These are phyloP conservation scores for Mentha longifolia DNA, from an alignment of 257 asterid species.

Conservation along the genomic window DNA sequence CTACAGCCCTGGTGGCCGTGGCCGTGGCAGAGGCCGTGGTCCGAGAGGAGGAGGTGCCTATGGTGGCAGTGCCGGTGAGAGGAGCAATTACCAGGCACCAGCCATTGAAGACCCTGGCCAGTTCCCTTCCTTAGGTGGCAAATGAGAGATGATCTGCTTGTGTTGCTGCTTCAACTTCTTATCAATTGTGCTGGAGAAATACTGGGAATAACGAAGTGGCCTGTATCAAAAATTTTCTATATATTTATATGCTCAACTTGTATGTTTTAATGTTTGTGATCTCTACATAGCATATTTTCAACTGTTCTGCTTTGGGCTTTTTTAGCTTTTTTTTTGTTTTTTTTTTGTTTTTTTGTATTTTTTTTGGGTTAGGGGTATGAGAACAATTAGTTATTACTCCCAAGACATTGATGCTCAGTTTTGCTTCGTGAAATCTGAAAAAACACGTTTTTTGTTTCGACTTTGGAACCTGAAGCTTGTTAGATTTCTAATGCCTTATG, in stretches of 20 bases:
- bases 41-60: constrained; percentile 66
- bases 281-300: constrained; percentile 2
- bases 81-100: constrained; percentile 54
- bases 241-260: background rate
- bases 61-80: constrained; percentile 51
- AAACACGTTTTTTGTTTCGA: background rate
- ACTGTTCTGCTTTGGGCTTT: background rate
- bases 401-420: constrained; percentile 29
- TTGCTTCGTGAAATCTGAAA: constrained; percentile 25
- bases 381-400: constrained; percentile 22
- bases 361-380: background rate
- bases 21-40: constrained; percentile 78
- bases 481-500: too few species aligned
- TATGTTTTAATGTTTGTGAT: background rate
- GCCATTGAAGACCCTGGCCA: constrained; percentile 80
- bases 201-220: background rate
- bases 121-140: constrained; percentile 82
- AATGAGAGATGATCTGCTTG: constrained; percentile 41
- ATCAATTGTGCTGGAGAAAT: constrained; percentile 34
- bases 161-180: constrained; percentile 23
- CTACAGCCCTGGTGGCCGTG: constrained; percentile 58
- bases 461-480: too few species aligned
- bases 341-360: too few species aligned
- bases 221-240: background rate
- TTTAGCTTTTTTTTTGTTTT: constrained; percentile 1